A percentile compares a stretch with the other conserved stretches of the same genome.
Conservation (phyloP, 345 rosid species). For the Hypericum androsaemum region DNA sequence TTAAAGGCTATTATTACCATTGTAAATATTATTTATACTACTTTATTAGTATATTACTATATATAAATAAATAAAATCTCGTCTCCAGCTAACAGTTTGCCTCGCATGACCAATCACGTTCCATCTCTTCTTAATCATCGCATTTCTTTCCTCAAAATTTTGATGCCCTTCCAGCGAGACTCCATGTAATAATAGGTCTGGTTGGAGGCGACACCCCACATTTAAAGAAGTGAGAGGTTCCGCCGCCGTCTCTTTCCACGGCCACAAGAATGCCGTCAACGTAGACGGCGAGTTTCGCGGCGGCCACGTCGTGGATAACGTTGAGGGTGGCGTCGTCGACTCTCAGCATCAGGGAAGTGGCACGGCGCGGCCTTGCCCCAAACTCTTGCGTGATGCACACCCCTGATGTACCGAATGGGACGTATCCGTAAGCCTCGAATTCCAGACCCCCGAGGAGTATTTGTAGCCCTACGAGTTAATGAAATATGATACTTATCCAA, state of each 20-base stretch:
- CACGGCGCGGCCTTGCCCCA: background rate
- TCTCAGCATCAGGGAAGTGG: background rate
- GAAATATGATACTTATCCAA: background rate
- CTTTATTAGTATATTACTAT: no score
- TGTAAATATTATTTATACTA: no score
- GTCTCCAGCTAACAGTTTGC: no score
- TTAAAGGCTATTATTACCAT: no score
- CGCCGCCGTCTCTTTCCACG: slow-evolving; percentile 14
- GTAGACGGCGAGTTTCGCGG: slow-evolving; percentile 8
- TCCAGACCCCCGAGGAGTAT: background rate
- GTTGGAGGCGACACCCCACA: slow-evolving; percentile 18
- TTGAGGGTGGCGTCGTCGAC: slow-evolving; percentile 6
- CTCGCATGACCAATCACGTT: no score
- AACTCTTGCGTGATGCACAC: background rate
- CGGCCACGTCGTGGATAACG: slow-evolving; percentile 22
- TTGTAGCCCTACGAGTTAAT: background rate
- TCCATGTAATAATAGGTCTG: slow-evolving; percentile 17
- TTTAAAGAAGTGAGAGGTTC: slow-evolving; percentile 18
- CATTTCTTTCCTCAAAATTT: slow-evolving; percentile 6
- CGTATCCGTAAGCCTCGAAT: background rate
- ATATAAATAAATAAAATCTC: no score
- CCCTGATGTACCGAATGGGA: background rate
- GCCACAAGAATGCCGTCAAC: slow-evolving; percentile 6
- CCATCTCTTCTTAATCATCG: no score
- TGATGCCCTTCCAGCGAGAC: slow-evolving; percentile 23